Evolutionary conservation across 495 filamentous ascomycete species (phyloP).

Genomic region (Xylaria sp.): DNA sequence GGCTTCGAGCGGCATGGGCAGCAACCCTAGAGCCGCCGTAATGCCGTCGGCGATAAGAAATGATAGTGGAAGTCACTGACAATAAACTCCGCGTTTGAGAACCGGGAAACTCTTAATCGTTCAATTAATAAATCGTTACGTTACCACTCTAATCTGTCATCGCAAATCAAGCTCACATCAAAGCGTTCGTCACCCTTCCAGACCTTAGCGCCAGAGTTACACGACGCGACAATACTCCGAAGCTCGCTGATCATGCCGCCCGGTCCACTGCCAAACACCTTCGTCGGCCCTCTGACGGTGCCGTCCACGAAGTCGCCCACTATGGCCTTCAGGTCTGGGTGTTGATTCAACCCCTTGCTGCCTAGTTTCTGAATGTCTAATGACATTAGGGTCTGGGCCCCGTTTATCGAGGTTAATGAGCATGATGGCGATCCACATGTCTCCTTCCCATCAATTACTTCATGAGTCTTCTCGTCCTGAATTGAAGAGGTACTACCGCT

Average conservation of each 20-base stretch:
- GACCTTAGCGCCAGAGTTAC: conserved; percentile 57
- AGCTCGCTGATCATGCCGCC: conserved; percentile 64
- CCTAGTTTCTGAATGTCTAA: conserved; percentile 35
- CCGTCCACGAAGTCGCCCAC: conserved; percentile 47
- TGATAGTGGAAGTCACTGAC: too few relatives aligned
- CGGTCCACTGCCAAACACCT: conserved; percentile 68
- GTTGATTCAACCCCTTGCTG: conserved; percentile 33
- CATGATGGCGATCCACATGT: conserved; percentile 17
- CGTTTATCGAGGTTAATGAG: conserved; percentile 13
- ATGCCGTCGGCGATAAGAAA: too few relatives aligned
- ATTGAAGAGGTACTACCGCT: conserved; percentile 31
- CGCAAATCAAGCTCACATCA: conserved; percentile 64
- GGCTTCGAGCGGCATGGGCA: too few relatives aligned
- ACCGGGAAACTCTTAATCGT: neutral
- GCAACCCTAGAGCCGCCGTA: too few relatives aligned
- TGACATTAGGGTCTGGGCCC: conserved; percentile 28
- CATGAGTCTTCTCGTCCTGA: conserved; percentile 37
- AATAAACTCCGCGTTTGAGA: too few relatives aligned
- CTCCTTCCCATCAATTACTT: conserved; percentile 25
- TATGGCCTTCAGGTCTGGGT: conserved; percentile 44
- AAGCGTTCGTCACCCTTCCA: conserved; percentile 62
- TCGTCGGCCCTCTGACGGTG: conserved; percentile 53
- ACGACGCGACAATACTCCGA: conserved; percentile 58
- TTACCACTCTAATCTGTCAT: conserved; percentile 57
- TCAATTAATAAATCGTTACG: conserved; percentile 1